phyloP scores from a whole-genome alignment of 2,329 filamentous ascomycete genomes.

The Kalmusia sp. region DNA sequence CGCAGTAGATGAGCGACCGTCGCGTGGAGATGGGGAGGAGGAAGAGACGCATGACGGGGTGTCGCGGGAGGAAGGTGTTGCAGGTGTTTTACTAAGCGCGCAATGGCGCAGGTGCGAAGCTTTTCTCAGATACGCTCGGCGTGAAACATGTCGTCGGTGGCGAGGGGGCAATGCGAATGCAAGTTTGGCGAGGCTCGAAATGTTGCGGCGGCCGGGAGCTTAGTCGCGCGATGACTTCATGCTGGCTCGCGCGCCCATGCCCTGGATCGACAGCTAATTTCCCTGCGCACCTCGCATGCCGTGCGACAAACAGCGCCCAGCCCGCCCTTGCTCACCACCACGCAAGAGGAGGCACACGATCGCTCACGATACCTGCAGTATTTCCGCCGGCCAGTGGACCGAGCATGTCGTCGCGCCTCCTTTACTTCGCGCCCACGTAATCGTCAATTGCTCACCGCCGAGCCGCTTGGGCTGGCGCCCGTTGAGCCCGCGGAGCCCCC shows the following conservation, averaged over 20 bases:
- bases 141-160: conserved; percentile 28
- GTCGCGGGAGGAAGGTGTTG: conserved; percentile 8
- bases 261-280: conserved; percentile 2
- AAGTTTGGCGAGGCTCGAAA: neutral
- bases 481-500: neutral
- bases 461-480: conserved; percentile 5
- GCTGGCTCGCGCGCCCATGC: conserved; percentile 5
- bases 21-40: conserved; percentile 91
- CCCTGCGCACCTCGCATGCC: neutral
- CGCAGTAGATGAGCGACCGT: conserved; percentile 90
- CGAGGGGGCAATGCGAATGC: neutral
- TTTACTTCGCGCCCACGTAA: conserved; percentile 38
- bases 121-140: conserved; percentile 19
- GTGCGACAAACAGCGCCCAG: neutral
- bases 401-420: conserved; percentile 32
- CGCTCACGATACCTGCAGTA: neutral
- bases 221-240: conserved; percentile 15
- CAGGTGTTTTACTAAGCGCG: conserved; percentile 17
- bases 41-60: conserved; percentile 79
- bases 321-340: neutral
- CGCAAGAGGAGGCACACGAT: conserved; percentile 1
- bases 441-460: conserved; percentile 20
- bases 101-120: conserved; percentile 17
- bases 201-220: neutral
- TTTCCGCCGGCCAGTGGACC: conserved; percentile 1